These are phyloP conservation scores for Sphaerostilbella broomeana DNA, from an alignment of 2,329 filamentous ascomycete genomes.

Conservation along the genomic window DNA sequence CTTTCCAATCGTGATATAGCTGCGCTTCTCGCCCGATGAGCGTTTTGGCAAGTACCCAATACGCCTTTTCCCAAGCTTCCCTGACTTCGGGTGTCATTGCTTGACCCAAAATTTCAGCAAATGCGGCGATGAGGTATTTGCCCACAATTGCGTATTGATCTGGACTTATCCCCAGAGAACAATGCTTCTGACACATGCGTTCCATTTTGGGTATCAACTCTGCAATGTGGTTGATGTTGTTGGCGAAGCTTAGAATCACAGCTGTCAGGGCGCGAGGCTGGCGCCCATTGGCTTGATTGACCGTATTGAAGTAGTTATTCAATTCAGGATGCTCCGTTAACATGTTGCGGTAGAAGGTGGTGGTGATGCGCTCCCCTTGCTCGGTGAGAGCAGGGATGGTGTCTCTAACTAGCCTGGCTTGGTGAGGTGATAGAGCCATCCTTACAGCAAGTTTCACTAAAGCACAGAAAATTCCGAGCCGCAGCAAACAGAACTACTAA, in stretches of 20 bases:
- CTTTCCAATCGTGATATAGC: slow-evolving; percentile 54
- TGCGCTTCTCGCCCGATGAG: slow-evolving; percentile 60
- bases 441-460: too few species aligned
- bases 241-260: slow-evolving; percentile 61
- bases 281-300: slow-evolving; percentile 30
- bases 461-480: too few species aligned
- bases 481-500: too few species aligned
- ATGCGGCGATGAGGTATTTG: slow-evolving; percentile 60
- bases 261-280: slow-evolving; percentile 30
- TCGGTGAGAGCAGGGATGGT: slow-evolving; percentile 63
- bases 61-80: slow-evolving; percentile 64
- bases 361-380: slow-evolving; percentile 62
- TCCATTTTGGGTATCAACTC: slow-evolving; percentile 48
- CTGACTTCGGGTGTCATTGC: slow-evolving; percentile 57
- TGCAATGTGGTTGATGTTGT: slow-evolving; percentile 59
- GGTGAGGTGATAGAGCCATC: slow-evolving; percentile 43
- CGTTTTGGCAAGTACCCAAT: slow-evolving; percentile 66
- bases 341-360: slow-evolving; percentile 66
- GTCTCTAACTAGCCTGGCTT: slow-evolving; percentile 59
- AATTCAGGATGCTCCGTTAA: slow-evolving; percentile 59
- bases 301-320: slow-evolving; percentile 60
- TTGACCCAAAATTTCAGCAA: slow-evolving; percentile 59
- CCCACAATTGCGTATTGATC: slow-evolving; percentile 67
- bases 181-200: slow-evolving; percentile 65
- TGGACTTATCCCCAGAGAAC: slow-evolving; percentile 59